Conservation (phyloP, 2,329 filamentous ascomycete genomes). For the Ophiostoma populinum region DNA sequence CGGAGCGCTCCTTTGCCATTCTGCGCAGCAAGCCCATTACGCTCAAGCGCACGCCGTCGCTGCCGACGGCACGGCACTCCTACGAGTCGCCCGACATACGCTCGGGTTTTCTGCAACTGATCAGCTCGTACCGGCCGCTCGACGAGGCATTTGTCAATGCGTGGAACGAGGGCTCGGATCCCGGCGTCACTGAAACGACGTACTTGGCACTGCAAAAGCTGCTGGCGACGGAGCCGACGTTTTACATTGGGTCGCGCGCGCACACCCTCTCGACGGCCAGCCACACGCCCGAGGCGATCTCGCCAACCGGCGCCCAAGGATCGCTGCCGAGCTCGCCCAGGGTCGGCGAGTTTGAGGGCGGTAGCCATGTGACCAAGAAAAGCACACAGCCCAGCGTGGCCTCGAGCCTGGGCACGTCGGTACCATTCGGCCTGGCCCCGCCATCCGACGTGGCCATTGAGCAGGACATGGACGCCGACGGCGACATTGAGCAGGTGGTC, state of each 20-base stretch:
- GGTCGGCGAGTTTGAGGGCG: background rate
- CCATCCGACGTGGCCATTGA: conserved; percentile 2
- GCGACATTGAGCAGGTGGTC: background rate
- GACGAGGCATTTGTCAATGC: conserved; percentile 45
- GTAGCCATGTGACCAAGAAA: no score
- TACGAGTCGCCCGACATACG: conserved; percentile 35
- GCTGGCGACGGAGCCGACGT: conserved; percentile 17
- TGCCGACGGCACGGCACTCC: conserved; percentile 32
- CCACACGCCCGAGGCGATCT: conserved; percentile 25
- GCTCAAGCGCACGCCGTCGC: conserved; percentile 38
- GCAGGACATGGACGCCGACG: background rate
- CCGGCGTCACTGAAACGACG: conserved; percentile 18
- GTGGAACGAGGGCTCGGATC: conserved; percentile 41
- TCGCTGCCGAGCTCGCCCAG: background rate
- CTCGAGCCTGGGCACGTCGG: no score
- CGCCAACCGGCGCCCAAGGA: conserved; percentile 11
- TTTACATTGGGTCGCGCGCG: conserved; percentile 13
- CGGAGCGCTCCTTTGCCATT: conserved; percentile 46
- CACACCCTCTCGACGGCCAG: conserved; percentile 3
- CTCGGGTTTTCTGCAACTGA: conserved; percentile 40
- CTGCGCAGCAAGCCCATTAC: conserved; percentile 46
- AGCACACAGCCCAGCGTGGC: no score
- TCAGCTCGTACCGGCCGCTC: conserved; percentile 43
- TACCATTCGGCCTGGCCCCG: no score
- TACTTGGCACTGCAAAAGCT: conserved; percentile 20